Evolutionary conservation across 805 yeast species (phyloP).

Genomic region (Sugiyamaella valdiviana): DNA sequence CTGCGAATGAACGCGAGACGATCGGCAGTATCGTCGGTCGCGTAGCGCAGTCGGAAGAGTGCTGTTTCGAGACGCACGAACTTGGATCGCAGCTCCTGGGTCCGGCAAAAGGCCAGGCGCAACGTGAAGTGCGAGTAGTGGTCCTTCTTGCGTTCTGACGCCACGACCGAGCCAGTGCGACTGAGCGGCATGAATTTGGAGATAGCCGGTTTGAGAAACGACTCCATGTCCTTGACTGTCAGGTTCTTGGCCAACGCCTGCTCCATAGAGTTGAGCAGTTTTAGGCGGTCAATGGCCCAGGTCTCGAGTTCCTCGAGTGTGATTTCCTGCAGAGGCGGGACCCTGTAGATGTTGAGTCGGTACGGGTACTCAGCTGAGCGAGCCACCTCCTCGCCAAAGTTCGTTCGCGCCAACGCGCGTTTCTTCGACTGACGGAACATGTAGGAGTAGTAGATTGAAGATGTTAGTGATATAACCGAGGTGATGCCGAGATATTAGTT

Average conservation of each 20-base stretch:
- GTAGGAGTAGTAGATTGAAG: neutral
- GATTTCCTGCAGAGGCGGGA: conserved; percentile 78
- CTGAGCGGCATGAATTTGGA: conserved; percentile 60
- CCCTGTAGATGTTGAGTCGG: conserved; percentile 65
- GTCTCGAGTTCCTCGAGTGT: conserved; percentile 87
- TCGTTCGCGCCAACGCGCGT: conserved; percentile 29
- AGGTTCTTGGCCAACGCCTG: conserved; percentile 61
- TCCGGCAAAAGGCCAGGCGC: conserved; percentile 80
- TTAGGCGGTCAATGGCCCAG: conserved; percentile 92
- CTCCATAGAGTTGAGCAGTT: conserved; percentile 79
- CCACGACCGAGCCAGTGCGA: conserved; percentile 28
- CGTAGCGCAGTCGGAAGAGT: conserved; percentile 69
- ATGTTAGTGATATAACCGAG: neutral
- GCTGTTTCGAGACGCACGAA: conserved; percentile 71
- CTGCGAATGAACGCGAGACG: conserved; percentile 63
- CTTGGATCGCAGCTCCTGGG: conserved; percentile 70
- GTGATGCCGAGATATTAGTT: no score
- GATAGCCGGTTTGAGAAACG: conserved; percentile 57
- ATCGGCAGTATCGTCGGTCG: conserved; percentile 54
- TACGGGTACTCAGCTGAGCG: conserved; percentile 41
- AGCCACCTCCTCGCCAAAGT: conserved; percentile 32
- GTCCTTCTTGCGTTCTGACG: conserved; percentile 72
- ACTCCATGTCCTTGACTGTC: conserved; percentile 57
- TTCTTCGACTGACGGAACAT: conserved; percentile 29
- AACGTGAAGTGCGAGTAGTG: conserved; percentile 87